Evolutionary conservation across 805 yeast species (phyloP).

Genomic region (Cyberlindnera mycetangii): DNA sequence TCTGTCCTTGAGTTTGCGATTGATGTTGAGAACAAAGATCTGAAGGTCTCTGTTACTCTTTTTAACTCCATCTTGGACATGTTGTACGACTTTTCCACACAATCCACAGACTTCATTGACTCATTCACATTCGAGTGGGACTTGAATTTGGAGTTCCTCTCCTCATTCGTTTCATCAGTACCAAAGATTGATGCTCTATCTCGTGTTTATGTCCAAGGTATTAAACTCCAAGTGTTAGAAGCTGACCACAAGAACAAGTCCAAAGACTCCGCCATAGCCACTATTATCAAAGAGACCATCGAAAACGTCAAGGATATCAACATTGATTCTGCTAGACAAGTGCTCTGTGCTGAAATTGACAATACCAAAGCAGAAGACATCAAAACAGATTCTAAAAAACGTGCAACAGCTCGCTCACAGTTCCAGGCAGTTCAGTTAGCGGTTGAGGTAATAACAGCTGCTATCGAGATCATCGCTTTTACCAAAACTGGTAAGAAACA

Average conservation of each 20-base stretch:
- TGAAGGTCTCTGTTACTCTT: slow-evolving; percentile 39
- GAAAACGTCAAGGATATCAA: slow-evolving; percentile 31
- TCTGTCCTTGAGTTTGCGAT: slow-evolving; percentile 28
- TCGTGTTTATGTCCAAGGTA: slow-evolving; percentile 35
- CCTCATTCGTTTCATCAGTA: slow-evolving; percentile 11
- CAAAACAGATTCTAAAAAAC: slow-evolving; percentile 37
- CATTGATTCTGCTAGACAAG: slow-evolving; percentile 31
- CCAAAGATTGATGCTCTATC: slow-evolving; percentile 32
- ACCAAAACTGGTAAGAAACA: slow-evolving; percentile 9
- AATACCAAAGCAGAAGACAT: slow-evolving; percentile 31
- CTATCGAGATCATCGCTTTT: slow-evolving; percentile 54
- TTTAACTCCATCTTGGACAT: slow-evolving; percentile 55
- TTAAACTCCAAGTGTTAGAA: slow-evolving; percentile 36
- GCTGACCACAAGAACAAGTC: slow-evolving; percentile 18
- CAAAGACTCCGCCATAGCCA: slow-evolving; percentile 22
- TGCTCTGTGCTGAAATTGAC: slow-evolving; percentile 29
- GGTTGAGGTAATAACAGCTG: slow-evolving; percentile 73
- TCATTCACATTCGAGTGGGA: slow-evolving; percentile 18
- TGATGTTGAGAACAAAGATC: slow-evolving; percentile 25
- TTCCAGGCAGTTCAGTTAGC: slow-evolving; percentile 66
- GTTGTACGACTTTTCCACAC: slow-evolving; percentile 57
- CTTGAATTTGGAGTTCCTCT: slow-evolving; percentile 16
- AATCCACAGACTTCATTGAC: slow-evolving; percentile 50
- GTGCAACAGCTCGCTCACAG: slow-evolving; percentile 45
- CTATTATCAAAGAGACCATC: slow-evolving; percentile 27